Conservation (phyloP, 2,329 filamentous ascomycete species). For the Pestalotiopsis fici region DNA sequence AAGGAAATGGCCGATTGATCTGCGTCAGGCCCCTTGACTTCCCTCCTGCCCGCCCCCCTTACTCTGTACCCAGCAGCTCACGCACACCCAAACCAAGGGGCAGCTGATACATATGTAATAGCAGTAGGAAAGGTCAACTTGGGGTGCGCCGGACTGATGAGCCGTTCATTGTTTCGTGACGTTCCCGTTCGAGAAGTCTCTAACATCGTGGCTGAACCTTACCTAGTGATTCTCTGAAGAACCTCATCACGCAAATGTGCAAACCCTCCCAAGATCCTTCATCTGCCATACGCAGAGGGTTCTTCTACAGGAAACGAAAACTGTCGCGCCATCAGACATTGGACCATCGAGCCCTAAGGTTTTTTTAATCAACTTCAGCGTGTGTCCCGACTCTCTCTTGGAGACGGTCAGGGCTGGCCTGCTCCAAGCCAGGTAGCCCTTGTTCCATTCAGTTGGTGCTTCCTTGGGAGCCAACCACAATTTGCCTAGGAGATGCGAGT, state of each 20-base stretch:
- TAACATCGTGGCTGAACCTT: not conserved
- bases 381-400: not conserved
- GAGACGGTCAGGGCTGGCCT: not conserved
- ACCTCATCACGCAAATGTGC: not conserved
- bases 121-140: too few relatives aligned
- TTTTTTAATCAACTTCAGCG: constrained; percentile 1
- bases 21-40: not conserved
- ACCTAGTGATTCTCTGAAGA: not conserved
- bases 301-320: not conserved
- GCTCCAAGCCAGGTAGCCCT: not conserved
- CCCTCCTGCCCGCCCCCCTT: not conserved
- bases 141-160: not conserved
- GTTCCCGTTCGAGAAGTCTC: not conserved
- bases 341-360: not conserved
- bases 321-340: constrained; percentile 8
- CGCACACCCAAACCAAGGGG: too few relatives aligned
- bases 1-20: not conserved
- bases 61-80: too few relatives aligned
- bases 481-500: not conserved
- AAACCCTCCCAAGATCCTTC: not conserved
- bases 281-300: not conserved
- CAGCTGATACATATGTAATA: too few relatives aligned
- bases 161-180: not conserved
- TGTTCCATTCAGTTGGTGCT: not conserved
- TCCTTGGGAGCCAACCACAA: not conserved